Evolutionary conservation across 1,139 yeast species (phyloP), one percentile per base, ranked within the genome.

Genomic region (Zygoascus hellenicus): DNA sequence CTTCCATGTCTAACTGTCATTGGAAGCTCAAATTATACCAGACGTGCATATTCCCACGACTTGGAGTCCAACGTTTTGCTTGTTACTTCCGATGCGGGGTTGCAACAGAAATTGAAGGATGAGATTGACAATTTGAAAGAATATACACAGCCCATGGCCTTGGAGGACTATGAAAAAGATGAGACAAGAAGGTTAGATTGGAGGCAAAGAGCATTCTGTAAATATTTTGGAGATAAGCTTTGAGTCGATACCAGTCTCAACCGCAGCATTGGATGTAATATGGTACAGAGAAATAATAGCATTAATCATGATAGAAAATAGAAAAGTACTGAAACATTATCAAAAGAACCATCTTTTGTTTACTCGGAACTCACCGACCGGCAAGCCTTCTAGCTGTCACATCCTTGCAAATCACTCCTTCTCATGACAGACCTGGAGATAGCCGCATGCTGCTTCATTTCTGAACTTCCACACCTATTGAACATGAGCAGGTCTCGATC

Each of bases 1-100:
- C 60, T 68, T 28, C 96, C 96, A 2, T 74, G 83, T 38, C 70
- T 87, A 22, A 85, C 97, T 0, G 80, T 90, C 2, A 75, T 92
- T 48, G 98, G 98, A 1, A 87, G 96, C 0, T 88, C 97, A 0
- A 92, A 92, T 63, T 92, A 89, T 63, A 94, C 98, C 0, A 79
- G 84, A 54, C 74, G 99, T 51, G 90, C 97, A 0, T 92, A 92
- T 60, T 75, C 84, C 9, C 77, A 82, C 51, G 99, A 92, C 63
- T 72, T 92, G 54, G 99, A 92, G 66, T 77, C 92, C 9, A 90
- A 92, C 62, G 94, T 90, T 0, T 69, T 90, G 2, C 66, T 90
- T 2, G 69, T 89, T 22, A 90, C 97, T 2, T 76, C 71, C 50
- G 92, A 87, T 62, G 68, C 71, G 10, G 70, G 65, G 1, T 71